phyloP scores from a whole-genome alignment of 306 rosid genomes.

The Fragaria iinumae region DNA sequence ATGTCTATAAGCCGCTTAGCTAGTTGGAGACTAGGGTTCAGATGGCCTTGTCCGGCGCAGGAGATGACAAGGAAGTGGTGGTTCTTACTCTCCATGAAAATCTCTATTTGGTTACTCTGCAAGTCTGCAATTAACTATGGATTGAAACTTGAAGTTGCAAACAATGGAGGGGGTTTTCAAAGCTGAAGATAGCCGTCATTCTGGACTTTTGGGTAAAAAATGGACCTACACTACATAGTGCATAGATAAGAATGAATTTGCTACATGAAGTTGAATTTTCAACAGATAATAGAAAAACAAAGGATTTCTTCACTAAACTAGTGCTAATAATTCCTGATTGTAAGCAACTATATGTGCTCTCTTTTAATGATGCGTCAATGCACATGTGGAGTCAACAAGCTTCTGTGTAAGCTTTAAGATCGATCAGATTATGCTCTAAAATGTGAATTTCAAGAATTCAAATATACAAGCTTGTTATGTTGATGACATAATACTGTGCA shows the following conservation, averaged over 20 bases:
- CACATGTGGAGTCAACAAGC: background rate
- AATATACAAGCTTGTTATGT: background rate
- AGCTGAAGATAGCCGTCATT: background rate
- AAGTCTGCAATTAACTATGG: background rate
- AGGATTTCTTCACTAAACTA: background rate
- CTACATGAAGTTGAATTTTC: background rate
- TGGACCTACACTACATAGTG: background rate
- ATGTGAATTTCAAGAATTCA: background rate
- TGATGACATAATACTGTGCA: constrained; percentile 3
- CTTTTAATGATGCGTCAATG: background rate
- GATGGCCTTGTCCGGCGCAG: constrained; percentile 9
- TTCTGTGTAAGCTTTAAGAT: background rate
- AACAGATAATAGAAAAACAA: background rate
- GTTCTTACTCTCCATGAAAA: background rate
- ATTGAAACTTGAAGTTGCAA: background rate
- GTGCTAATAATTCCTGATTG: background rate
- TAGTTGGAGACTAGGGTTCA: constrained; percentile 22
- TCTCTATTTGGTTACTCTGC: background rate
- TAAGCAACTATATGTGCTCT: background rate
- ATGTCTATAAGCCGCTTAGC: constrained; percentile 6
- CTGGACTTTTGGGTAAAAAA: background rate
- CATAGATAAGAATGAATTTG: background rate
- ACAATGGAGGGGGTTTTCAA: background rate
- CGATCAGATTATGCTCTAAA: background rate
- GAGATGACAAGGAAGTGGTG: constrained; percentile 20